Base-by-base conservation (phyloP, 768 basidiomycete species). In the Pleurotus eryngii region DNA sequence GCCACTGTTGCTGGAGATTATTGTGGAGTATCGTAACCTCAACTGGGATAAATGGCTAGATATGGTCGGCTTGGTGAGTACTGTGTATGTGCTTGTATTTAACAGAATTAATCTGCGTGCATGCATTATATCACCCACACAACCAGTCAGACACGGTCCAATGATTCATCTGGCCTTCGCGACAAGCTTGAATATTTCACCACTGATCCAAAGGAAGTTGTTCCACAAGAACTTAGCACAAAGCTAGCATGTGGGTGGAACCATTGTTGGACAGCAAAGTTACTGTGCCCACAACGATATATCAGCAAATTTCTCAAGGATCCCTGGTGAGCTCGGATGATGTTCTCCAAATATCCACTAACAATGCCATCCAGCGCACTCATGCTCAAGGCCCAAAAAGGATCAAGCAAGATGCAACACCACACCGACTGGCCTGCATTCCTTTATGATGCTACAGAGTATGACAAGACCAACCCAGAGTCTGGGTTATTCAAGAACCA, bases 401-500 rank as follows among this genome's bases (percentile, higher is more conserved):
- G 43, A 45, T 17, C 43, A 20, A n/a, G 20, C 43, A 20, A n/a
- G n/a, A 45, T 45, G n/a, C 30, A 30, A 30, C n/a, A 45, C 43
- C 43, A 45, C 20, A 45, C n/a, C n/a, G 43, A 45, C 1, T 66
- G 66, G 66, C 64, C 62, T 7, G 26, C 15, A 0, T 67, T 64
- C 40, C 46, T 68, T 5, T 68, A 67, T 45, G 22, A 46, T n/a
- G 26, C 57, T 15, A 39, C 46, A 24, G 24, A 49, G 7, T 60
- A 47, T 24, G 57, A 60, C 50, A 58, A 47, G 9, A 30, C 48
- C 15, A 30, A 63, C 11, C 58, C 59, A 18, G 46, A 50, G 20
- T 51, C 60, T 18, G 61, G 64, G n/a, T 57, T 67, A 5, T 63
- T 69, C 49, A 59, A 61, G 38, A 56, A 61, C 3, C 20, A 48